Percentiles rank a stretch among this genome's conserved stretches.
phyloP scores from a whole-genome alignment of 768 basidiomycete species.

The Obba rivulosa region DNA sequence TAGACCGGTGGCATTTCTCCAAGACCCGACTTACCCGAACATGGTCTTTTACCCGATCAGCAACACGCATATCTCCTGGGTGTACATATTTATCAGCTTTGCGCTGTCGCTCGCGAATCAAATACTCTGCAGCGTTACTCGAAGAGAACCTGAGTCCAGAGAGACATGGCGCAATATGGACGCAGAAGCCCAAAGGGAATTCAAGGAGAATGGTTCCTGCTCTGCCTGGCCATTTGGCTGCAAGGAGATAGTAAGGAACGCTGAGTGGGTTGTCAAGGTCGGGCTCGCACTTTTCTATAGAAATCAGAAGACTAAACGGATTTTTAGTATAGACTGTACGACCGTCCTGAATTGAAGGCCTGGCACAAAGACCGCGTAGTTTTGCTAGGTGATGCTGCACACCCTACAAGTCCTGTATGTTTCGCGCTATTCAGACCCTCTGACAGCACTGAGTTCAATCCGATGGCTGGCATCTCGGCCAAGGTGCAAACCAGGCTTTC shows the following conservation, averaged over 20 bases:
- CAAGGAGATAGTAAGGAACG: slow-evolving; percentile 20
- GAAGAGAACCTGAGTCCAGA: slow-evolving; percentile 31
- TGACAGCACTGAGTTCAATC: not conserved
- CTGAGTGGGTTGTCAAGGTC: slow-evolving; percentile 26
- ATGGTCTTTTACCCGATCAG: slow-evolving; percentile 32
- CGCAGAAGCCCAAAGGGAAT: slow-evolving; percentile 16
- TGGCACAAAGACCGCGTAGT: slow-evolving; percentile 40
- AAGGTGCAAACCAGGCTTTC: slow-evolving; percentile 42
- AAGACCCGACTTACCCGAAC: slow-evolving; percentile 22
- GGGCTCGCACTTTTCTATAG: not conserved
- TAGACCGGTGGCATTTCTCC: slow-evolving; percentile 33
- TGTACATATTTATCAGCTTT: slow-evolving; percentile 19
- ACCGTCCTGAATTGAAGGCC: slow-evolving; percentile 33
- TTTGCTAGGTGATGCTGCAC: slow-evolving; percentile 41
- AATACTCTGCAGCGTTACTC: slow-evolving; percentile 23
- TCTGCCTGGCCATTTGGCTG: slow-evolving; percentile 22
- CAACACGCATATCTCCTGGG: slow-evolving; percentile 29
- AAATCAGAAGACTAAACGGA: not conserved
- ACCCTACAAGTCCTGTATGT: slow-evolving; percentile 41
- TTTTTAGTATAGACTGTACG: slow-evolving; percentile 39
- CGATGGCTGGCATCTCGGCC: slow-evolving; percentile 30
- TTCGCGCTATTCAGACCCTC: not conserved
- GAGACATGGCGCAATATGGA: slow-evolving; percentile 38
- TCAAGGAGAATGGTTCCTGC: slow-evolving; percentile 15
- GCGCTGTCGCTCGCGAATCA: slow-evolving; percentile 11